Evolutionary conservation across 257 asterid species (phyloP), one percentile per base, ranked within the genome.

Genomic region (Rubia yunnanensis): DNA sequence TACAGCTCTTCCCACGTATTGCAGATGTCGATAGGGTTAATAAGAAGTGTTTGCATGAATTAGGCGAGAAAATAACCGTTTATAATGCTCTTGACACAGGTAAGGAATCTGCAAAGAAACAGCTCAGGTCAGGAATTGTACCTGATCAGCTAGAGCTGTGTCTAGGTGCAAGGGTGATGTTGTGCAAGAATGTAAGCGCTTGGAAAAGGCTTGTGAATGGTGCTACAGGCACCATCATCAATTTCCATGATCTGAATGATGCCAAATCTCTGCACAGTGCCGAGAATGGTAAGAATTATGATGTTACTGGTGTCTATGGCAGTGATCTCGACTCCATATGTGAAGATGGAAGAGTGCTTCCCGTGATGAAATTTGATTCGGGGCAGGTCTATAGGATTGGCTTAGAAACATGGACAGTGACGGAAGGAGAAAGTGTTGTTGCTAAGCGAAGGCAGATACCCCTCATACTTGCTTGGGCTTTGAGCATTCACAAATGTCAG

Each of bases 401-500:
- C 61, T 84, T 85, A 18, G 90, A 79, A 61, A 66, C n/a, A 36
- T 90, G 94, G 95, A 67, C 24, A 2, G 84, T 87, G 20, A 74
- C 70, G 84, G 87, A 82, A 36, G 92, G 86, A 13, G 89, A 78
- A 20, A 78, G 46, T 28, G 77, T 71, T 36, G 90, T 82, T 55
- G 97, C 95, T 0, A 56, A 5, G 38, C 76, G 95, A 41, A 77
- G 60, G 77, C 97, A 90, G 78, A 72, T 87, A 39, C 97, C 97
- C 20, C 81, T 90, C 53, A 77, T 87, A 38, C 74, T 90, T 63
- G 78, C 97, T n/a, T 90, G 95, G 97, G 95, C 94, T 73, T 54
- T 90, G 46, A 90, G 97, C 76, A 81, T 90, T 70, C 97, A 87
- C 76, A 87, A 87, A 72, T 87, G 92, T 71, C 95, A 85, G 46